phyloP scores from a whole-genome alignment of 371 early-diverging fungal species.

The Batrachochytrium dendrobatidis region DNA sequence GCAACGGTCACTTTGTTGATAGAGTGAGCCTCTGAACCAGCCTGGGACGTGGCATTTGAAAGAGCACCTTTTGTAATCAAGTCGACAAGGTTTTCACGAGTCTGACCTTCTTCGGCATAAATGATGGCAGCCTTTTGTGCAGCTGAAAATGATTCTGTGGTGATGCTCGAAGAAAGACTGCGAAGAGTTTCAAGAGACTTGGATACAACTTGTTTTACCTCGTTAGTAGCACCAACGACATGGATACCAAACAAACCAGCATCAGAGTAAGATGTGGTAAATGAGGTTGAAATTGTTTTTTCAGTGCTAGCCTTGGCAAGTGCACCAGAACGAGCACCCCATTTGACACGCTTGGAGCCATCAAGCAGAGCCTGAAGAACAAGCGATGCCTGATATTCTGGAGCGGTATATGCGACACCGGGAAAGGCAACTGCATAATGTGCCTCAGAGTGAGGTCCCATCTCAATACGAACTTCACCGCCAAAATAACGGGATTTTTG shows the following conservation, averaged over 20 bases:
- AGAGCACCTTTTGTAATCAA: conserved; percentile 45
- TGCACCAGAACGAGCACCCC: conserved; percentile 51
- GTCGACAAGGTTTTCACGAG: conserved; percentile 57
- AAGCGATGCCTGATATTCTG: conserved; percentile 61
- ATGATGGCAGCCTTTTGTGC: conserved; percentile 83
- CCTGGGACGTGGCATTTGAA: conserved; percentile 13
- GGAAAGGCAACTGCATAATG: conserved; percentile 80
- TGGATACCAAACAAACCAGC: conserved; percentile 87
- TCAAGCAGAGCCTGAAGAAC: conserved; percentile 78
- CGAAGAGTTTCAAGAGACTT: conserved; percentile 65
- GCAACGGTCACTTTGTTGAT: conserved; percentile 35
- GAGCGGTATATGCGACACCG: conserved; percentile 56
- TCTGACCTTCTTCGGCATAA: conserved; percentile 58
- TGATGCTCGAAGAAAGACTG: conserved; percentile 52
- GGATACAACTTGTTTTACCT: conserved; percentile 54
- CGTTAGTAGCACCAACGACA: conserved; percentile 46
- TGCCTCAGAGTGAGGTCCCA: conserved; percentile 34
- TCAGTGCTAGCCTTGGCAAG: conserved; percentile 62
- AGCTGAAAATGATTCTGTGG: conserved; percentile 61
- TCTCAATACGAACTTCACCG: conserved; percentile 72
- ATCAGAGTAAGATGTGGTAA: conserved; percentile 85
- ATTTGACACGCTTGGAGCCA: conserved; percentile 66
- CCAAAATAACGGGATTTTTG: conserved; percentile 59
- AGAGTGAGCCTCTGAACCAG: conserved; percentile 19
- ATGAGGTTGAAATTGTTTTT: conserved; percentile 53